Conservation (phyloP, 1,284 basidiomycete genomes). For the Microbotryum saponariae region DNA sequence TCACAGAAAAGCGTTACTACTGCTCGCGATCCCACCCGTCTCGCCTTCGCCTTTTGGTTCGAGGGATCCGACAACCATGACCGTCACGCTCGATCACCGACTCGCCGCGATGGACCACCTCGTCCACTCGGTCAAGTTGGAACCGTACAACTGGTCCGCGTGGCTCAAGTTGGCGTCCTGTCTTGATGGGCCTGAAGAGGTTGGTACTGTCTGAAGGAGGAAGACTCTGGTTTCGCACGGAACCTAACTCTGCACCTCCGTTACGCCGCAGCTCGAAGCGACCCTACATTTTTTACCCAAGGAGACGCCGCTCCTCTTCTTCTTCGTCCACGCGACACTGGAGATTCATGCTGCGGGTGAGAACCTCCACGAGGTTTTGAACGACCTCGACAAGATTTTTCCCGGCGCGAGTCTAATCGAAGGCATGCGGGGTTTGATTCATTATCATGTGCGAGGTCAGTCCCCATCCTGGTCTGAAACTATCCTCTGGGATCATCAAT, state of each 20-base stretch:
- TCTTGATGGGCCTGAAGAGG: conserved; percentile 83
- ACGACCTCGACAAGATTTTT: conserved; percentile 71
- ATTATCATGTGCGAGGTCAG: conserved; percentile 81
- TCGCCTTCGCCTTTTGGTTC: conserved; percentile 2
- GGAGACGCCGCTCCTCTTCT: conserved; percentile 67
- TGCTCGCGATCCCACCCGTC: conserved; percentile 53
- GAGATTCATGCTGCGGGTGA: conserved; percentile 83
- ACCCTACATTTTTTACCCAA: conserved; percentile 59
- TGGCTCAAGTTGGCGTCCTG: conserved; percentile 78
- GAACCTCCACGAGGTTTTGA: conserved; percentile 62
- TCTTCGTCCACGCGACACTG: conserved; percentile 80
- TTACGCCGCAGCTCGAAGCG: conserved; percentile 27
- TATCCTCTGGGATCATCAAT: neutral
- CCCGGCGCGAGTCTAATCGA: conserved; percentile 61
- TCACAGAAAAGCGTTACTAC: conserved; percentile 65
- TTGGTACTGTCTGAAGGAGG: conserved; percentile 40
- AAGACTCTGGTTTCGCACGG: neutral
- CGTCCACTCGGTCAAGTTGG: conserved; percentile 66
- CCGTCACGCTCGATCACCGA: conserved; percentile 49
- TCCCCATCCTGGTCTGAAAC: conserved; percentile 4
- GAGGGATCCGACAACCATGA: too few relatives aligned
- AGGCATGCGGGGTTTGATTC: conserved; percentile 72
- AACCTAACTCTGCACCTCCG: conserved; percentile 10
- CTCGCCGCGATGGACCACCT: conserved; percentile 79
- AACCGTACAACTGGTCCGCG: conserved; percentile 93